Evolutionary conservation across 306 rosid species (phyloP), one percentile per base, ranked within the genome.

Genomic region (Corylus avellana): DNA sequence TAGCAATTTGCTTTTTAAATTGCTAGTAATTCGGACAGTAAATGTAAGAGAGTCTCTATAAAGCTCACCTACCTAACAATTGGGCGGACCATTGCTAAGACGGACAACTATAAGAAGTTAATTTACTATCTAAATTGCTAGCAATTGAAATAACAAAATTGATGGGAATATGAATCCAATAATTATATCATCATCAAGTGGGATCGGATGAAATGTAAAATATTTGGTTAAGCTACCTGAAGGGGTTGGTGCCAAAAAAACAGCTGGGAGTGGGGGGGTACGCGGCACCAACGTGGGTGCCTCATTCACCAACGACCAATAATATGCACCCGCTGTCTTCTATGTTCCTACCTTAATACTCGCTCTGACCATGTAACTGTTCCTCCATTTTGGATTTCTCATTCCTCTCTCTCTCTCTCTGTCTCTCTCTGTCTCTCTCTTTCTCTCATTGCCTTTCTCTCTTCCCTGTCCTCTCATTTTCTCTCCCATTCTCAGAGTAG

Each of bases 371-470:
- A 55, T 39, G 12, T 53, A 17, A 4, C 50, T 73, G 29, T 35
- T 10, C 35, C 12, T 42, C 32, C 8, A 59, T 32, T 37, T 37
- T 64, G 20, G 46, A 35, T 16, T 66, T 39, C 72, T 63, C 16
- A 44, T 14, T 50, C 12, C 27, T 66, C 12, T 42, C 46, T 42
- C 46, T 42, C 46, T 42, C 8, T 42, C 46, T 42, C 27, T 66
- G 7, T 11, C 47, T 25, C 78, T 53, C 78, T 44, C 2, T n/a
- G 18, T 70, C 48, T 59, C 73, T 73, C 75, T 76, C 69, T 77
- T 17, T 7, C 12, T 12, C 70, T 29, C 42, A 62, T 17, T 22
- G 7, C 69, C 25, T 10, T 48, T 10, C n/a, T 56, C 25, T 25
- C 22, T 70, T 35, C 35, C 8, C 11, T 71, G 25, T 17, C 27